phyloP scores from a whole-genome alignment of 257 asterid genomes.

The Apocynum venetum region DNA sequence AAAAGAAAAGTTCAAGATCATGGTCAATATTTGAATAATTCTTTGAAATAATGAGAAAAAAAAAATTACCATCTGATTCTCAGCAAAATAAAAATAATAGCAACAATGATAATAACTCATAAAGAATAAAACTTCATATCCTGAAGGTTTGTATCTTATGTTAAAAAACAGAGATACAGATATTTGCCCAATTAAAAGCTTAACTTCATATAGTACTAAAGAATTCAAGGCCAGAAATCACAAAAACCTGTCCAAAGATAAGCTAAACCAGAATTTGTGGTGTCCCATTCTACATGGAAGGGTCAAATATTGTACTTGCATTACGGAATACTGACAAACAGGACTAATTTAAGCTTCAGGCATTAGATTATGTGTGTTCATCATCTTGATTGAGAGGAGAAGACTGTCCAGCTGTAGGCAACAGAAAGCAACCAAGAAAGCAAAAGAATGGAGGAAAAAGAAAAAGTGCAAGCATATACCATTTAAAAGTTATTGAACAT shows the following conservation, averaged over 20 bases:
- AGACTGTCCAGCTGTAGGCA: neutral
- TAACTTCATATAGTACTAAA: too few relatives aligned
- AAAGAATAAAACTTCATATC: too few relatives aligned
- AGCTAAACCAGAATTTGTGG: neutral
- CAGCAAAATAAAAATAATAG: too few relatives aligned
- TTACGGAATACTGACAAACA: neutral
- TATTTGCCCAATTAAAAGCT: too few relatives aligned
- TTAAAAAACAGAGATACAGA: too few relatives aligned
- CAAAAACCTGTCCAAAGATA: neutral
- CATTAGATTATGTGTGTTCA: neutral
- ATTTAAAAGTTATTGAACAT: neutral
- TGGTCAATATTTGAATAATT: neutral
- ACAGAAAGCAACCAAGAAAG: neutral
- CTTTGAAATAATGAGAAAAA: neutral
- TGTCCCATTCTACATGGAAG: neutral
- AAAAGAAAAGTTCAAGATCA: neutral
- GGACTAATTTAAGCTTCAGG: neutral
- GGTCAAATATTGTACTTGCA: constrained; percentile 1
- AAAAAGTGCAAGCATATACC: neutral
- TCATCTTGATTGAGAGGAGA: neutral
- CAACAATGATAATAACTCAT: too few relatives aligned
- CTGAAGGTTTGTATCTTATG: too few relatives aligned
- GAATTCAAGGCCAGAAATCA: too few relatives aligned
- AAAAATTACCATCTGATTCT: neutral
- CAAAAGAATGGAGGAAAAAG: neutral